These are phyloP conservation scores for Hibiscus tridactylites DNA, from an alignment of 345 rosid genomes.

Conservation along the genomic window DNA sequence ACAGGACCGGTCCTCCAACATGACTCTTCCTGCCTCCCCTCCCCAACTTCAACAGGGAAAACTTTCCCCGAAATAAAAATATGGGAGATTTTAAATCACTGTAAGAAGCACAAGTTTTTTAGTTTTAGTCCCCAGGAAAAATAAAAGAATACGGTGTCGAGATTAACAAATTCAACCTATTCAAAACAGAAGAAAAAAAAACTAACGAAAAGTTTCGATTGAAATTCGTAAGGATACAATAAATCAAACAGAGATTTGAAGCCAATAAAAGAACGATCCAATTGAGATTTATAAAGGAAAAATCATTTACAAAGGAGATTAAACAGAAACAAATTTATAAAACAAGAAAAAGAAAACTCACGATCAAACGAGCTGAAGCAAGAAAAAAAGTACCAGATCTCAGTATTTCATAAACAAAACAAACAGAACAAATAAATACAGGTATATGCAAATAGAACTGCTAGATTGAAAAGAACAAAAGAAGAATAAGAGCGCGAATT, in stretches of 20 bases:
- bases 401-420: constrained; percentile 20
- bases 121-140: background rate
- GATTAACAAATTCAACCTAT: constrained; percentile 4
- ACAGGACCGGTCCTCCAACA: constrained; percentile 67
- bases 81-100: background rate
- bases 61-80: background rate
- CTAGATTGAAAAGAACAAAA: constrained; percentile 4
- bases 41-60: constrained; percentile 11
- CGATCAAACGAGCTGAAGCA: background rate
- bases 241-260: constrained; percentile 14
- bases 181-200: background rate
- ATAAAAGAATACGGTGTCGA: background rate
- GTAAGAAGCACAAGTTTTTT: background rate
- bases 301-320: background rate
- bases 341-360: constrained; percentile 10
- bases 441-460: background rate
- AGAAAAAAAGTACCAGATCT: constrained; percentile 31
- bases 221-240: background rate
- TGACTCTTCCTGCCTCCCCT: constrained; percentile 28
- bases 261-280: constrained; percentile 21
- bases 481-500: constrained; percentile 4
- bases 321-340: background rate
- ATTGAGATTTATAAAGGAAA: background rate
- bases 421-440: background rate
- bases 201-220: background rate